phyloP scores from a whole-genome alignment of 2,329 filamentous ascomycete genomes.

The Trichophyton simii region DNA sequence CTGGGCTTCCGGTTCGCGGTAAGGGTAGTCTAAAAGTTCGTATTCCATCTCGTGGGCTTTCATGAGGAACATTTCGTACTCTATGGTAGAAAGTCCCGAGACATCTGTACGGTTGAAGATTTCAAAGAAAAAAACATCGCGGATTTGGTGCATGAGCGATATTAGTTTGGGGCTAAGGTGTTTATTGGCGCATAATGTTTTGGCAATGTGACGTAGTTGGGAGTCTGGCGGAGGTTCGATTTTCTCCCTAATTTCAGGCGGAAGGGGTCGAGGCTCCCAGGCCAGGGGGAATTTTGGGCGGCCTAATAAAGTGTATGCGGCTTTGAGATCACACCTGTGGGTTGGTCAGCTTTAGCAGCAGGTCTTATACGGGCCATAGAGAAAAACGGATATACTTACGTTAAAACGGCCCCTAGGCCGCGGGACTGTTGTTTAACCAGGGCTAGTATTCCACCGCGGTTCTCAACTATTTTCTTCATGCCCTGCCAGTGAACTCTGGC shows the following conservation, averaged over 20 bases:
- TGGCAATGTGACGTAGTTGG: conserved; percentile 17
- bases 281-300: conserved; percentile 25
- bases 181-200: conserved; percentile 19
- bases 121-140: conserved; percentile 25
- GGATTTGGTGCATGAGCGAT: conserved; percentile 18
- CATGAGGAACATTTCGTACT: conserved; percentile 24
- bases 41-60: conserved; percentile 27
- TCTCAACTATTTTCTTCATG: conserved; percentile 26
- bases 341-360: not conserved
- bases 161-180: conserved; percentile 21
- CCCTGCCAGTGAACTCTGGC: conserved; percentile 28
- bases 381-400: conserved; percentile 15
- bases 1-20: conserved; percentile 10
- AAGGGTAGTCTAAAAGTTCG: conserved; percentile 28
- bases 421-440: conserved; percentile 15
- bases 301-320: conserved; percentile 23
- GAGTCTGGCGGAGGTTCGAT: conserved; percentile 21
- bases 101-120: conserved; percentile 18
- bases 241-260: conserved; percentile 17
- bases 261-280: conserved; percentile 23
- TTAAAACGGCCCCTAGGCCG: conserved; percentile 20
- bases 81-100: conserved; percentile 15
- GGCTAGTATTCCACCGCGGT: conserved; percentile 24
- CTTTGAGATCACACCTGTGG: conserved; percentile 24
- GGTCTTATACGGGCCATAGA: not conserved